phyloP scores from a whole-genome alignment of 2,329 filamentous ascomycete species.

The Juglanconis juglandina region DNA sequence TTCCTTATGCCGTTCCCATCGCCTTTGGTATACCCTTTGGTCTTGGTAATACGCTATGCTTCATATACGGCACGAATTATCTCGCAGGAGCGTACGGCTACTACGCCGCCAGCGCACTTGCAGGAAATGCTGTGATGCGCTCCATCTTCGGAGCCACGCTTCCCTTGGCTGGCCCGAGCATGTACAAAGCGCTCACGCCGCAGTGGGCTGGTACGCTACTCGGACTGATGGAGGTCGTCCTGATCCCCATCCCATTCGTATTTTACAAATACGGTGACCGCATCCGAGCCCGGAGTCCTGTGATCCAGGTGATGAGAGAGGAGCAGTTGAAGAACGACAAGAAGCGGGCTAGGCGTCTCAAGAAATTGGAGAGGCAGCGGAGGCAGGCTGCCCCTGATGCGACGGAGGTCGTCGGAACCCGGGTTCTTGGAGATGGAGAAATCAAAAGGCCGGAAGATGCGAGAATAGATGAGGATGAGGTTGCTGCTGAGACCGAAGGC shows the following conservation, averaged over 20 bases:
- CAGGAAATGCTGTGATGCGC: constrained; percentile 70
- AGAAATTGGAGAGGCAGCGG: constrained; percentile 17
- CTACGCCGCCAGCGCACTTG: constrained; percentile 72
- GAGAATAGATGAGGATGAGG: background rate
- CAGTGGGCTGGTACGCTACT: constrained; percentile 74
- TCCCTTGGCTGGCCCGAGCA: constrained; percentile 66
- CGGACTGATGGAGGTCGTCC: constrained; percentile 62
- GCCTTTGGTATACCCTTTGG: constrained; percentile 75
- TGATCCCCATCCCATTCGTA: constrained; percentile 72
- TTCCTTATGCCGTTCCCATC: constrained; percentile 77
- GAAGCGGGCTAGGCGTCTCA: constrained; percentile 24
- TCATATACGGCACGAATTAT: constrained; percentile 78
- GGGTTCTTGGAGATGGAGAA: background rate
- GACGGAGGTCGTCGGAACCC: background rate
- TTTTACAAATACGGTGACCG: constrained; percentile 60
- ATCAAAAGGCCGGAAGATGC: background rate
- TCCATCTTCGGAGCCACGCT: constrained; percentile 66
- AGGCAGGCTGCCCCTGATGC: constrained; percentile 12
- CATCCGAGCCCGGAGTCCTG: constrained; percentile 44
- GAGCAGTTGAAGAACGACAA: constrained; percentile 35
- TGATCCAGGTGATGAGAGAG: constrained; percentile 41
- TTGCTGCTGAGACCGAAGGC: background rate
- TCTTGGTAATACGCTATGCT: constrained; percentile 67
- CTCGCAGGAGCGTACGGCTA: constrained; percentile 72
- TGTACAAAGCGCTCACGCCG: constrained; percentile 65